phyloP scores from a whole-genome alignment of 768 basidiomycete species.

The Mycena epipterygia region DNA sequence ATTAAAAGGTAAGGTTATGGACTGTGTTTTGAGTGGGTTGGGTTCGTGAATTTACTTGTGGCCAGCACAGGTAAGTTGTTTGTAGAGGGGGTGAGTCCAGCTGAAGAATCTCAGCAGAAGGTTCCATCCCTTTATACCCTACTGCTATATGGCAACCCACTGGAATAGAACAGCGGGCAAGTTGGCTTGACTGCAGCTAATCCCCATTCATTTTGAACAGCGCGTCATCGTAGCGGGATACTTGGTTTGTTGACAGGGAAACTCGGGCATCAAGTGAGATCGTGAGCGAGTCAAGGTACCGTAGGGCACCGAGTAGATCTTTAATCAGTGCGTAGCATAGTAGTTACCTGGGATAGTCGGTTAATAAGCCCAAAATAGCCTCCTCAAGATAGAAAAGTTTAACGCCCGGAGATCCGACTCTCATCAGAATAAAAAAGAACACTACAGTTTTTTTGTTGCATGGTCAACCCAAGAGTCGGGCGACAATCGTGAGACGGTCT shows the following conservation, averaged over 20 bases:
- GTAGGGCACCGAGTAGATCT: no score
- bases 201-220: not conserved
- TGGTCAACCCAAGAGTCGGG: no score
- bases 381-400: no score
- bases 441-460: no score
- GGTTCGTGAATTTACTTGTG: not conserved
- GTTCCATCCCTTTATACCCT: not conserved
- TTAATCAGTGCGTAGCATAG: no score
- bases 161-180: not conserved
- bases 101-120: not conserved
- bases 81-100: slow-evolving; percentile 6
- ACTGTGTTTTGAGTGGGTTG: not conserved
- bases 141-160: not conserved
- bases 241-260: not conserved
- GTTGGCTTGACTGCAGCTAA: not conserved
- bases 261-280: not conserved
- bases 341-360: no score
- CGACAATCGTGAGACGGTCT: no score
- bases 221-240: not conserved
- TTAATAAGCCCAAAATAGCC: no score
- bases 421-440: no score
- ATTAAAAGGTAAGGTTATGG: not conserved
- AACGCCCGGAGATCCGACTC: no score
- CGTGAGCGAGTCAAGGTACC: no score
- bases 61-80: slow-evolving; percentile 5